Evolutionary conservation across 768 basidiomycete genomes (phyloP), one percentile per base, ranked within the genome.

Genomic region (Heimioporus sp.): DNA sequence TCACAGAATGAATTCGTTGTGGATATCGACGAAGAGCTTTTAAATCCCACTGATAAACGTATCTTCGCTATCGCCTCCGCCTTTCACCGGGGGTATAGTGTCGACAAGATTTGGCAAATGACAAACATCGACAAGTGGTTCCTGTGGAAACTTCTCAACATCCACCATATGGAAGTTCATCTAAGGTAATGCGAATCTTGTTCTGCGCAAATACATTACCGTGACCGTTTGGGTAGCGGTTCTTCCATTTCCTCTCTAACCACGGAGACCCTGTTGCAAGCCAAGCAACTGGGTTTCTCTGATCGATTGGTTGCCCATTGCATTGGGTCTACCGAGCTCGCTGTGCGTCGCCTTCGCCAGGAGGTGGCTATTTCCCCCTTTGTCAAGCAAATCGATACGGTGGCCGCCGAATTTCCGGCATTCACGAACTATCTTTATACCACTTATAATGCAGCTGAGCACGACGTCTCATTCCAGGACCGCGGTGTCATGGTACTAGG

Each of bases 71-170:
- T 99, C 61, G 91, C 94, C 11, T 85, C 89, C 17, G 97, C 96
- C 6, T 90, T 99, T 76, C 83, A 93, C 70, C 80, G 82, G 39
- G 96, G 94, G 12, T 96, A 98, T 65, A 87, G 86, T 47, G 89
- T 99, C 52, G 92, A 99, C 56, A 94, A 94, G 73, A 84, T 99
- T 62, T 94, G 93, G 86, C 85, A 94, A 67, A 92, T 98, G 88
- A 95, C 94, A 47, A 96, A 89, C 69, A 98, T 99, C 60, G 96
- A 98, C 76, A 93, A 88, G 69, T 99, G 96, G 96, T 99, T 99
- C 80, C 72, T 99, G 66, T 91, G 82, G 51, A 90, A 87, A 71
- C 82, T 99, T 34, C 77, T 89, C 65, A 78, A 90, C 60, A 88
- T 98, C 55, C 85, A 81, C 67, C 79, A 81, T 60, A 88, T 94